Evolutionary conservation across 139 green algal genomes (phyloP), one percentile per base, ranked within the genome.

Genomic region (Haematococcus sp.): DNA sequence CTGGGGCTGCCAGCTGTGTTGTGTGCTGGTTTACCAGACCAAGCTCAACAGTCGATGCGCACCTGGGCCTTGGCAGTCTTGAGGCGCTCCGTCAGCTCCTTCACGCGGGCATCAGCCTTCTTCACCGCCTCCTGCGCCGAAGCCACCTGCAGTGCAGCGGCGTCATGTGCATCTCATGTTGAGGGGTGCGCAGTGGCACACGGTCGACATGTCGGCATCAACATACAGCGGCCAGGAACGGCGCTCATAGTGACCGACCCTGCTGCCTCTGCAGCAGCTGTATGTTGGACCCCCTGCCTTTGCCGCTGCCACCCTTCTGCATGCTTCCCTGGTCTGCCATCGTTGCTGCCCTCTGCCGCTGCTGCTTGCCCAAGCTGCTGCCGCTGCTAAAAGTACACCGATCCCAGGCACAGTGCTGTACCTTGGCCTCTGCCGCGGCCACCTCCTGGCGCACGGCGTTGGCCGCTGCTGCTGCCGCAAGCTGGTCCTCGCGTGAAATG

Each of bases 41-140:
- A n/a, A n/a, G n/a, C n/a, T n/a, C n/a, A n/a, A n/a, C n/a, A n/a
- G n/a, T n/a, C n/a, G n/a, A n/a, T n/a, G n/a, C 61, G 35, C 17
- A 68, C 61, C 61, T 68, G 61, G 30, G 61, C 61, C 61, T 68
- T 68, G 15, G 61, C 61, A 2, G 31, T 31, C 32, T 68, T 49
- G 9, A 68, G 32, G 17, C 61, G 17, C 25, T 49, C 61, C 51
- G 7, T 9, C 61, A 68, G 32, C 32, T 68, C 61, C 61, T 68
- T 68, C 31, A 51, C 22, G 17, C 61, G 17, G 20, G 31, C 30
- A 9, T 68, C 61, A 28, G 61, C 61, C 20, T 30, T 31, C 22
- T 30, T 31, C 31, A 68, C 20, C 2, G 61, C 61, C 17, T 25
- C 33, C 61, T 31, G 17, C 2, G 61, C 61, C 7, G 17, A 2